These are phyloP conservation scores for Hanseniaspora hatyaiensis DNA, from an alignment of 805 yeast genomes.

Conservation along the genomic window DNA sequence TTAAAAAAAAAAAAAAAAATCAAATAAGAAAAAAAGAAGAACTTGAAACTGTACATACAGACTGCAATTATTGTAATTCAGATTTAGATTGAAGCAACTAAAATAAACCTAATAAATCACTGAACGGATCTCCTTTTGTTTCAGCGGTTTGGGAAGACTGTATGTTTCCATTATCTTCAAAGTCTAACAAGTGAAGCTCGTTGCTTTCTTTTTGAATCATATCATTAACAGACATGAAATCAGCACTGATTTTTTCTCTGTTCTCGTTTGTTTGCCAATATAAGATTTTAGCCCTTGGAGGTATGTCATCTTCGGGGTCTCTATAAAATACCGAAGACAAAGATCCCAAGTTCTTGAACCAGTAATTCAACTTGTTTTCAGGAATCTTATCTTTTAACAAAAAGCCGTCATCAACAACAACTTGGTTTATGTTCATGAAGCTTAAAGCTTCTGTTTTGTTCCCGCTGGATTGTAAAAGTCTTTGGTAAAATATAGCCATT, in stretches of 20 bases:
- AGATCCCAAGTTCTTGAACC: constrained; percentile 9
- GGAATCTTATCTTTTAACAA: constrained; percentile 10
- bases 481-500: constrained; percentile 2
- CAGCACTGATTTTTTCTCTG: neutral
- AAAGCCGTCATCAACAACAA: neutral
- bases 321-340: constrained; percentile 3
- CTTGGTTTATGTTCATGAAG: constrained; percentile 8
- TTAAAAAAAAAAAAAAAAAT: neutral
- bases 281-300: constrained; percentile 14
- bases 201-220: constrained; percentile 14
- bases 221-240: constrained; percentile 6
- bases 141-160: neutral
- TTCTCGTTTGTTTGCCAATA: constrained; percentile 3
- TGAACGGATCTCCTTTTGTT: constrained; percentile 5
- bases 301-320: constrained; percentile 11
- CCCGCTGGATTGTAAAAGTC: neutral
- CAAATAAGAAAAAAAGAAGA: no score
- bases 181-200: constrained; percentile 8
- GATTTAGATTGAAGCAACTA: neutral
- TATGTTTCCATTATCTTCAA: constrained; percentile 9
- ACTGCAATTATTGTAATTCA: no score
- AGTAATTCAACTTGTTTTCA: constrained; percentile 7
- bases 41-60: no score
- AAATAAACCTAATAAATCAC: constrained; percentile 9
- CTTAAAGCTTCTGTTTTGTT: constrained; percentile 1